phyloP scores from a whole-genome alignment of 305 asterid species.

The Withania somnifera region DNA sequence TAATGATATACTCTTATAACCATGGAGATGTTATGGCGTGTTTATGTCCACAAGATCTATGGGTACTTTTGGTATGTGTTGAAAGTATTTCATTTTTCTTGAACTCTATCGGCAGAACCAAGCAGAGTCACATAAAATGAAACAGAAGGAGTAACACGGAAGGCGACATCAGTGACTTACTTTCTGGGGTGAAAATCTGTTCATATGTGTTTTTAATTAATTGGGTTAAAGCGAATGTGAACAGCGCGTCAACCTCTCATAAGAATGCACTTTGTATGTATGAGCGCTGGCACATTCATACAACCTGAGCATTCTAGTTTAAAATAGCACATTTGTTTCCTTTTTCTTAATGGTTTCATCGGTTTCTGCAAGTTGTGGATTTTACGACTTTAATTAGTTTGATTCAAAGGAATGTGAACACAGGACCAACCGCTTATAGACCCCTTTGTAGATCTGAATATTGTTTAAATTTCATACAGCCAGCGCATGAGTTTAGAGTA shows the following conservation, averaged over 20 bases:
- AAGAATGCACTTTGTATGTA: not conserved
- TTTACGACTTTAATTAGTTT: not conserved
- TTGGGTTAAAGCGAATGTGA: too few species aligned
- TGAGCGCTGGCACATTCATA: not conserved
- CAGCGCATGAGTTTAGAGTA: not conserved
- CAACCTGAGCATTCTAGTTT: not conserved
- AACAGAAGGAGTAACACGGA: not conserved
- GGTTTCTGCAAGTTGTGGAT: not conserved
- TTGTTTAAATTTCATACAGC: not conserved
- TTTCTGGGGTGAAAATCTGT: too few species aligned
- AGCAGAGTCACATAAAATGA: not conserved
- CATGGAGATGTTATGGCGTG: not conserved
- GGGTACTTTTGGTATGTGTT: not conserved
- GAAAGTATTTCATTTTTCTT: not conserved
- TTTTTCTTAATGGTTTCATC: too few species aligned
- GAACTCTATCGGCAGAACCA: too few species aligned
- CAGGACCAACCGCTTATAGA: not conserved
- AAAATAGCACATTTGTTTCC: not conserved
- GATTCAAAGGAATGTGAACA: not conserved
- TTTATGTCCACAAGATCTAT: not conserved
- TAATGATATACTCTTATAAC: not conserved
- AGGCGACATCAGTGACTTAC: not conserved
- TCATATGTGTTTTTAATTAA: too few species aligned
- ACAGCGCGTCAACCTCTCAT: too few species aligned
- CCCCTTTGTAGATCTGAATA: not conserved